Evolutionary conservation across 768 basidiomycete species (phyloP), one percentile per base, ranked within the genome.

Genomic region (Strobilomyces echinocephalus): DNA sequence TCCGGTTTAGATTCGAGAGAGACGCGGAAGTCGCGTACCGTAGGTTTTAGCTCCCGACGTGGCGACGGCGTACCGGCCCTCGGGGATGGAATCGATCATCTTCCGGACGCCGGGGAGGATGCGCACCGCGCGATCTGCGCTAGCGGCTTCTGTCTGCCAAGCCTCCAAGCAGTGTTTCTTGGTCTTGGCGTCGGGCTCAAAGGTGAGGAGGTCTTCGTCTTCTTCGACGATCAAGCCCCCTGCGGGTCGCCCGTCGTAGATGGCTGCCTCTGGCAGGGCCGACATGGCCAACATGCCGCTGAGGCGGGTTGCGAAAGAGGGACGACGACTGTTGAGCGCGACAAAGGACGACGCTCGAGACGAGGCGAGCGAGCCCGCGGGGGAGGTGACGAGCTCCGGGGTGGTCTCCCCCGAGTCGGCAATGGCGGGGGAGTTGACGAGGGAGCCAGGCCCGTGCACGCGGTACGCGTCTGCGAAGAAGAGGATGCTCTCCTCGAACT

Each of bases 1-100:
- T 2, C n/a, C 14, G 12, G 15, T 15, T 18, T 42, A 8, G 16
- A 26, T 35, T 36, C 8, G 9, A 50, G 24, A 24, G 24, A 54
- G 30, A 56, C n/a, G 12, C 24, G 39, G 5, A 21, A 44, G 46
- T 21, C 7, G 68, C 77, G 55, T 61, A 83, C 79, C 79, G 55
- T 86, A 85, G 1, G 83, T 87, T 67, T 80, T 83, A 4, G 87
- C 85, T 5, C 85, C 86, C 0, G 84, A 86, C 0, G 87, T 88
- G 3, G 86, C 86, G 16, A 88, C 83, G 18, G 85, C 85, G 62
- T 82, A 88, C 39, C 74, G 75, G n/a, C 80, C 84, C 49, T 73
- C 69, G 5, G 87, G 86, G 47, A 89, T 75, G 7, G 83, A 82
- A 50, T 76, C 73, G 56, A 89, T 84, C 74, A 89, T 75, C 54